phyloP scores from a whole-genome alignment of 2,329 filamentous ascomycete species.

The Claviceps africana region DNA sequence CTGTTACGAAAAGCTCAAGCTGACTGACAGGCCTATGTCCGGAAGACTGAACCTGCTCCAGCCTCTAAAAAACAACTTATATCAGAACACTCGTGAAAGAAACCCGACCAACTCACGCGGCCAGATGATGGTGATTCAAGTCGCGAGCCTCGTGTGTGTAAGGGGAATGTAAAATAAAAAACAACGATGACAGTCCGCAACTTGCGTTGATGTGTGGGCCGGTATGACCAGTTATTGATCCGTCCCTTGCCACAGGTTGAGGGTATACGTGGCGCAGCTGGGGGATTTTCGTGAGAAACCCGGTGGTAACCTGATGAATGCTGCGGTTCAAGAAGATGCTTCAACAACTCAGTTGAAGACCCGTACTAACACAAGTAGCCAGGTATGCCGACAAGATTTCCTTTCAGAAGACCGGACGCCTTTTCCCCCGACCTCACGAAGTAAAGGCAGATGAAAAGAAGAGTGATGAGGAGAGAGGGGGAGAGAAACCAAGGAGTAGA shows the following conservation, averaged over 20 bases:
- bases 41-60: not conserved
- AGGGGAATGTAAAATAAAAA: not conserved
- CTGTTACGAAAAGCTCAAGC: not conserved
- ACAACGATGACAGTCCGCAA: not conserved
- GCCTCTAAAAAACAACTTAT: not conserved
- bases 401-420: not conserved
- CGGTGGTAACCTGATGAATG: not conserved
- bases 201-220: not conserved
- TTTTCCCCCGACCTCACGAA: not conserved
- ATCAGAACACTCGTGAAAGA: not conserved
- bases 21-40: not conserved
- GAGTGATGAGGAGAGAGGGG: not conserved
- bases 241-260: not conserved
- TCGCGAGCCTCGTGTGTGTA: not conserved
- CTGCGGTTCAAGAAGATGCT: not conserved
- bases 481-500: not conserved
- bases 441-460: not conserved
- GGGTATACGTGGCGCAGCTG: conserved; percentile 3
- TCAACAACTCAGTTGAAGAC: not conserved
- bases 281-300: not conserved
- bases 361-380: not conserved
- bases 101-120: not conserved
- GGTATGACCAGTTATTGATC: not conserved
- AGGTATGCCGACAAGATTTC: not conserved
- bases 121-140: not conserved